phyloP scores from a whole-genome alignment of 768 basidiomycete species.

The Mycena vulgaris region DNA sequence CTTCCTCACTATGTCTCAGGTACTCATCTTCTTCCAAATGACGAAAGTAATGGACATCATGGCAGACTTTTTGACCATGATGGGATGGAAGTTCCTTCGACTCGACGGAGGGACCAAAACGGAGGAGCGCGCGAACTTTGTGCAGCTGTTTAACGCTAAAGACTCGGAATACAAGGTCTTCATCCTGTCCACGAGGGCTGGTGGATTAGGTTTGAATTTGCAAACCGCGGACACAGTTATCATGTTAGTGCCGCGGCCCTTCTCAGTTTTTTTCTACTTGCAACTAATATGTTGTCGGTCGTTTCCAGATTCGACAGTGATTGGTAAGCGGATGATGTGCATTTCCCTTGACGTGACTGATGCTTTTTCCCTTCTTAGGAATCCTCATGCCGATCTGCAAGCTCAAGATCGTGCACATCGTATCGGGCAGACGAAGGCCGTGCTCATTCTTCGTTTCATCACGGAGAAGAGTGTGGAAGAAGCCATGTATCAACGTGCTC shows the following conservation, averaged over 20 bases:
- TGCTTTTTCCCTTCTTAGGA: slow-evolving; percentile 65
- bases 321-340: slow-evolving; percentile 58
- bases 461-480: slow-evolving; percentile 99
- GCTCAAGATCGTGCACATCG: slow-evolving; percentile 99
- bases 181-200: slow-evolving; percentile 94
- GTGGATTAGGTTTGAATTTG: slow-evolving; percentile 94
- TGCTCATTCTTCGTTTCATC: slow-evolving; percentile 96
- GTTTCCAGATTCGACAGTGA: slow-evolving; percentile 81
- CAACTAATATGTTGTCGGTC: slow-evolving; percentile 26
- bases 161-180: slow-evolving; percentile 92
- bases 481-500: slow-evolving; percentile 95
- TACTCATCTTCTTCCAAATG: slow-evolving; percentile 99
- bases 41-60: slow-evolving; percentile 99
- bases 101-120: slow-evolving; percentile 98
- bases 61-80: slow-evolving; percentile 94
- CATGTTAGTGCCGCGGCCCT: slow-evolving; percentile 70
- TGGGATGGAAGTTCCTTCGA: slow-evolving; percentile 89
- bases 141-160: slow-evolving; percentile 91
- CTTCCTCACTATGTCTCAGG: slow-evolving; percentile 59
- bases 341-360: slow-evolving; percentile 32
- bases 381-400: slow-evolving; percentile 98
- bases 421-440: slow-evolving; percentile 99
- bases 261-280: background rate
- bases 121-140: slow-evolving; percentile 91
- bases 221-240: slow-evolving; percentile 98